These are phyloP conservation scores for Diaporthe humulicola DNA, from an alignment of 2,329 filamentous ascomycete species.

Conservation along the genomic window DNA sequence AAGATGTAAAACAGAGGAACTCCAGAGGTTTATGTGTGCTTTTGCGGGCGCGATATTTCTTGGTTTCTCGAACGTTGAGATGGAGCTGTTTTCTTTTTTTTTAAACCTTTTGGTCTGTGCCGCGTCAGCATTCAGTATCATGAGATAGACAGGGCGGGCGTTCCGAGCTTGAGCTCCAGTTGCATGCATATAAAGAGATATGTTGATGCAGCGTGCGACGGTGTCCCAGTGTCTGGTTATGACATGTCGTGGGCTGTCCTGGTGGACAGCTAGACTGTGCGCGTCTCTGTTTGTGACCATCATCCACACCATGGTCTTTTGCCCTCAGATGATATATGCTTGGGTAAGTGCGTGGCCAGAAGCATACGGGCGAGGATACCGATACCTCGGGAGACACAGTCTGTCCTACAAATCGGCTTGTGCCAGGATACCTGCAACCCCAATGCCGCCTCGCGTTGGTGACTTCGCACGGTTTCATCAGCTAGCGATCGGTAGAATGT, in stretches of 20 bases:
- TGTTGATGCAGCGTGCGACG: background rate
- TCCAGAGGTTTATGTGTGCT: background rate
- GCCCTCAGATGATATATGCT: too few relatives aligned
- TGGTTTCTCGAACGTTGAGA: background rate
- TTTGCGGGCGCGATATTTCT: background rate
- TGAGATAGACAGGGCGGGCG: slow-evolving; percentile 32
- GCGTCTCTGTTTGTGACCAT: too few relatives aligned
- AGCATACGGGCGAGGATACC: too few relatives aligned
- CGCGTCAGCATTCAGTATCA: slow-evolving; percentile 20
- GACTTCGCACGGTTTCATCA: background rate
- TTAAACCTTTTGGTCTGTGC: background rate
- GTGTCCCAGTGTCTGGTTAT: background rate
- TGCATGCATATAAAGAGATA: slow-evolving; percentile 15
- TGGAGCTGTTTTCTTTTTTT: background rate
- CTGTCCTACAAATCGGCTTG: too few relatives aligned
- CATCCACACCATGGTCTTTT: too few relatives aligned
- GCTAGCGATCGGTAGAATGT: background rate
- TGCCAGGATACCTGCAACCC: too few relatives aligned
- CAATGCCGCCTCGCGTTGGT: background rate
- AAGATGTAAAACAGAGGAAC: background rate
- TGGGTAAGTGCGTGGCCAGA: too few relatives aligned
- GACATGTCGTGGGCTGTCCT: background rate
- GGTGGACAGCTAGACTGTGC: background rate
- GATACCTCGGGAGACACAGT: too few relatives aligned
- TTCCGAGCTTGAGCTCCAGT: slow-evolving; percentile 15